Conservation (phyloP, 768 basidiomycete species). For the Tubosaeta sp. region DNA sequence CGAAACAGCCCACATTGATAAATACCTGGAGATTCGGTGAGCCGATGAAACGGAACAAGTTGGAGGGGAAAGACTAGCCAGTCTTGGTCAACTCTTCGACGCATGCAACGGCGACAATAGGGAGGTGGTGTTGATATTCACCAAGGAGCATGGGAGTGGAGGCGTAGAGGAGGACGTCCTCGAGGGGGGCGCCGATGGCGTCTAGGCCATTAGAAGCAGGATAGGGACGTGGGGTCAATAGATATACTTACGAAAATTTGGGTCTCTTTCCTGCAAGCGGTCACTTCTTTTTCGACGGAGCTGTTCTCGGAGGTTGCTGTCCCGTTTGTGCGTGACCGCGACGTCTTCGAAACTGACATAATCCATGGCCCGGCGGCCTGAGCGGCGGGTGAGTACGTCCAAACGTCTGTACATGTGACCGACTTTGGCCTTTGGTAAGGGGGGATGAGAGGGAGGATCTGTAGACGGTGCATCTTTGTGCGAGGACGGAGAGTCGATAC, state of each 20-base stretch:
- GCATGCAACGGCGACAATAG: constrained; percentile 37
- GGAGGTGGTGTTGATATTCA: constrained; percentile 37
- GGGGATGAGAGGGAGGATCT: constrained; percentile 3
- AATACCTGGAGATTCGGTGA: constrained; percentile 30
- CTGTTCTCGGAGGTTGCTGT: constrained; percentile 23
- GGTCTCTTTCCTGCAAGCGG: constrained; percentile 18
- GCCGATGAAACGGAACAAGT: neutral
- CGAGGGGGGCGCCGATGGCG: constrained; percentile 35
- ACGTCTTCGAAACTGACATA: constrained; percentile 25
- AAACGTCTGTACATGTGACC: constrained; percentile 24
- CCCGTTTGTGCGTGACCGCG: constrained; percentile 11
- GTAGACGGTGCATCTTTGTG: neutral
- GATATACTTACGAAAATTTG: constrained; percentile 24
- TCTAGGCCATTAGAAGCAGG: constrained; percentile 16
- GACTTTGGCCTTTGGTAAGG: constrained; percentile 17
- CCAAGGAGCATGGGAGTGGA: constrained; percentile 32
- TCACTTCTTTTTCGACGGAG: constrained; percentile 16
- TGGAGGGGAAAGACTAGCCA: constrained; percentile 19
- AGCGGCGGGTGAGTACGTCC: constrained; percentile 21
- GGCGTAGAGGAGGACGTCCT: constrained; percentile 30
- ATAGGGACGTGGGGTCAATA: neutral
- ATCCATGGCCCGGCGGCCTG: constrained; percentile 24
- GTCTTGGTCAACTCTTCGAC: constrained; percentile 47
- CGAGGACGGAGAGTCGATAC: neutral
- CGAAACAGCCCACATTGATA: constrained; percentile 42